These are phyloP conservation scores for Exutisphaerella laricina DNA, from an alignment of 2,329 filamentous ascomycete genomes.

Conservation along the genomic window DNA sequence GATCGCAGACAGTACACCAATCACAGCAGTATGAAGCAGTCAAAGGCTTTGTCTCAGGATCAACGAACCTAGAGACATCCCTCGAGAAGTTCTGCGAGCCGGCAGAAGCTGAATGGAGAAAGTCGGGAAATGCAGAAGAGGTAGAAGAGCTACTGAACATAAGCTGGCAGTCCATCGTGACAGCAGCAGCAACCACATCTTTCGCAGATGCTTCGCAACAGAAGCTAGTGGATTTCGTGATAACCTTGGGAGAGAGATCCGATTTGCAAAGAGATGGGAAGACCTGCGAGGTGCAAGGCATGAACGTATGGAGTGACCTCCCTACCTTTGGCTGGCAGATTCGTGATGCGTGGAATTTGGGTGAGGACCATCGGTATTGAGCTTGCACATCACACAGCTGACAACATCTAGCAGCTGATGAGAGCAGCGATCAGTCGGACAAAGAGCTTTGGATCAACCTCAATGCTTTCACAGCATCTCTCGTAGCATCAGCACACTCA, in stretches of 20 bases:
- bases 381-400: conserved; percentile 3
- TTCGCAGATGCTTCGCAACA: conserved; percentile 16
- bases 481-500: conserved; percentile 22
- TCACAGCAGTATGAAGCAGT: conserved; percentile 15
- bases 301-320: conserved; percentile 27
- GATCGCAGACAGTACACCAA: conserved; percentile 14
- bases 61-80: conserved; percentile 10
- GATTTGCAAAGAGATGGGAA: conserved; percentile 18
- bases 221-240: conserved; percentile 21
- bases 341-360: conserved; percentile 30
- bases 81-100: conserved; percentile 21
- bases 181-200: conserved; percentile 20
- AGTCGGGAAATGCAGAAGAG: conserved; percentile 15
- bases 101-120: conserved; percentile 18
- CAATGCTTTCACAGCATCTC: conserved; percentile 28
- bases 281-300: conserved; percentile 21
- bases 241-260: conserved; percentile 16
- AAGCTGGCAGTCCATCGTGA: conserved; percentile 22
- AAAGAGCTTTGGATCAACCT: conserved; percentile 28
- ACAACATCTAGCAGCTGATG: conserved; percentile 17
- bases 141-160: conserved; percentile 20
- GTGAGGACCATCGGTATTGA: conserved; percentile 11
- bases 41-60: conserved; percentile 9
- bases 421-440: conserved; percentile 15
- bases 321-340: conserved; percentile 28